A percentile compares a stretch with the other conserved stretches of the same genome.
These are phyloP conservation scores for Solanum bukasovii DNA, from an alignment of 257 asterid species.

Conservation along the genomic window DNA sequence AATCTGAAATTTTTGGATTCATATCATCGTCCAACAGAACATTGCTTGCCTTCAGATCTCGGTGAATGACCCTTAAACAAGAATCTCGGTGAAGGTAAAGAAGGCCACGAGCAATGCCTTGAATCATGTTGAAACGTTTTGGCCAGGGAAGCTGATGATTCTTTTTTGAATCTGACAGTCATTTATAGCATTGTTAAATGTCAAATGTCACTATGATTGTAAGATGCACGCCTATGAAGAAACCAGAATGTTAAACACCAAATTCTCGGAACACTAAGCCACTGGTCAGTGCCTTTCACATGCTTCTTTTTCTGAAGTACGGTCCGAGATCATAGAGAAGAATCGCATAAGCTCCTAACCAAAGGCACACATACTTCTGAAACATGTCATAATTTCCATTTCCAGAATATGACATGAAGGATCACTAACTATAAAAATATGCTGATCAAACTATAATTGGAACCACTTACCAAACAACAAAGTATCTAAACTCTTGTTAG, in stretches of 20 bases:
- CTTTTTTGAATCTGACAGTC: not conserved
- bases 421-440: not conserved
- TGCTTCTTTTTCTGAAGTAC: not conserved
- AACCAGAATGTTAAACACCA: not conserved
- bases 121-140: not conserved
- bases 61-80: not conserved
- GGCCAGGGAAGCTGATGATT: not conserved
- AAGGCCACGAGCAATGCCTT: not conserved
- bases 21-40: not conserved
- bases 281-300: not conserved
- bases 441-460: not conserved
- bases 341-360: rapidly evolving
- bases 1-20: not conserved
- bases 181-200: not conserved
- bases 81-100: not conserved
- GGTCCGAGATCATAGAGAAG: not conserved
- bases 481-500: not conserved
- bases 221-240: rapidly evolving
- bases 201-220: not conserved
- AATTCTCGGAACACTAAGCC: not conserved
- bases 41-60: not conserved
- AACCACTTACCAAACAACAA: not conserved
- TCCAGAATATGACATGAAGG: not conserved
- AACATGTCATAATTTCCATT: not conserved
- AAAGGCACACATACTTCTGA: not conserved